Conservation (phyloP, 106 monocot genomes). For the Allium fistulosum region DNA sequence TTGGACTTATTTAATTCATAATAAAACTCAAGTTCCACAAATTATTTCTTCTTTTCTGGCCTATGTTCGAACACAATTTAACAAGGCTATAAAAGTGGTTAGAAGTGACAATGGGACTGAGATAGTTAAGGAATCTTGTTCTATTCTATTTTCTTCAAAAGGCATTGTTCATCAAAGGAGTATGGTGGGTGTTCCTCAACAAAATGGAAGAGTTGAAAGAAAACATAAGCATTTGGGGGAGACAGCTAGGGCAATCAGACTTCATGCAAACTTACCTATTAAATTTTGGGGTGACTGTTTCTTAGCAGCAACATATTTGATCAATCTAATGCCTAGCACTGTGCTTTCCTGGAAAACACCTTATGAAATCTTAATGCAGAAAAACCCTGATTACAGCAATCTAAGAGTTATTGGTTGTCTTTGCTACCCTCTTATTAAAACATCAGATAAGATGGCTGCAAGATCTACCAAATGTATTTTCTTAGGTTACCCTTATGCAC, state of each 20-base stretch:
- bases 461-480: too few relatives aligned
- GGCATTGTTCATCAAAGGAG: background rate
- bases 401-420: background rate
- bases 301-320: background rate
- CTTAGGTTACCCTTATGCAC: too few relatives aligned
- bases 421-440: background rate
- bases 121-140: background rate
- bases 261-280: conserved; percentile 1
- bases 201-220: background rate
- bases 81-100: background rate
- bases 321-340: background rate
- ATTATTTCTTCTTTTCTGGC: background rate
- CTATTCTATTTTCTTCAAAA: background rate
- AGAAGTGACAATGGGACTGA: conserved; percentile 1
- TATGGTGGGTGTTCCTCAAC: background rate
- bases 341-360: background rate
- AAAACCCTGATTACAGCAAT: background rate
- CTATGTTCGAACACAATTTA: conserved; percentile 1
- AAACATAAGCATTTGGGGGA: background rate
- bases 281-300: background rate
- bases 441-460: too few relatives aligned
- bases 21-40: background rate
- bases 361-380: background rate
- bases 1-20: background rate
- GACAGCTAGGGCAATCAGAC: background rate